Conservation (phyloP, 306 rosid genomes). For the Gleditsia sinensis region DNA sequence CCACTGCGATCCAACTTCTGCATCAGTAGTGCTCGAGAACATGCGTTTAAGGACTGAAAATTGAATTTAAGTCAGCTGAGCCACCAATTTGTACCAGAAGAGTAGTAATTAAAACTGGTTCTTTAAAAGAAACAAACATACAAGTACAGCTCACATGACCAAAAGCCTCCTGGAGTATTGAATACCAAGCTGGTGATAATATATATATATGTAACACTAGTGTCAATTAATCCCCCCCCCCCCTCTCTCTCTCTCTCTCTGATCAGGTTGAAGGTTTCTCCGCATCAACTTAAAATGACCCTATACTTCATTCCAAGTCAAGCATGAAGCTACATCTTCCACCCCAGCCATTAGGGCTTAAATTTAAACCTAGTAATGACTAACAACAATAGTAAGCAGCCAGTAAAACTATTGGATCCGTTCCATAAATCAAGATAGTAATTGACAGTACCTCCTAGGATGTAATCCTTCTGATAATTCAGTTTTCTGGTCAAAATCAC, state of each 20-base stretch:
- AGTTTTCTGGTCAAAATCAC: constrained; percentile 3
- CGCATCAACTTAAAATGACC: neutral
- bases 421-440: neutral
- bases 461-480: constrained; percentile 10
- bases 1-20: constrained; percentile 97
- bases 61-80: constrained; percentile 28
- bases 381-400: neutral
- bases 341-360: neutral
- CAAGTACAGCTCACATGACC: neutral
- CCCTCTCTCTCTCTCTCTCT: too few relatives aligned
- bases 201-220: neutral
- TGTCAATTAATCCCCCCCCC: too few relatives aligned
- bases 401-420: neutral
- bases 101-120: constrained; percentile 8
- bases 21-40: constrained; percentile 91
- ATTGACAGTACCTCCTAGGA: neutral
- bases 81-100: constrained; percentile 8
- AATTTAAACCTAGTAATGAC: constrained; percentile 18
- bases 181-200: neutral
- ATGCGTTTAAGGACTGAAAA: constrained; percentile 82
- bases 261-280: too few relatives aligned
- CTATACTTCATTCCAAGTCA: constrained; percentile 9
- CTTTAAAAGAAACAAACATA: constrained; percentile 8
- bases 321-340: constrained; percentile 10
- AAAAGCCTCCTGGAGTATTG: constrained; percentile 4